Base-by-base conservation (phyloP, 1,284 basidiomycete genomes). In the Wallemia mellicola region DNA sequence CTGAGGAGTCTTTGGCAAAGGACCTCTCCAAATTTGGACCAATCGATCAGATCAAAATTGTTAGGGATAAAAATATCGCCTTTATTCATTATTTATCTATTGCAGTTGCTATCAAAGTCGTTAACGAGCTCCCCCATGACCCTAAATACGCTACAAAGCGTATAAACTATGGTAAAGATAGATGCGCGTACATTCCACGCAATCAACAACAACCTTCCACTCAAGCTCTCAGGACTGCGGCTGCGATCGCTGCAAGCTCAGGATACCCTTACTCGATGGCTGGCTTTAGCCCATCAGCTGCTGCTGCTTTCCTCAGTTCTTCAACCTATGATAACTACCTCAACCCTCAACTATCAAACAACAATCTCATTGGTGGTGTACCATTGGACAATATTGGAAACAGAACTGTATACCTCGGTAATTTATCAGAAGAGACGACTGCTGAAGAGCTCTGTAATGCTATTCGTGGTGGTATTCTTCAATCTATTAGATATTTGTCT, bases 31-130 rank as follows among this genome's bases (percentile, higher is more conserved):
- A 83, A 48, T 95, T 89, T 66, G 89, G 89, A n/a, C 75, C 89
- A 54, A 94, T 95, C 67, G 89, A 95, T 71, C 89, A 94, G 70
- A 87, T 95, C 68, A 95, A 95, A 77, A 92, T 94, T 67, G 89
- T 94, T 48, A 74, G 87, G 62, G 89, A 95, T 74, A 94, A 94
- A 77, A 89, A 91, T 67, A 94, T 94, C 63, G 89, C 87, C 5
- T 95, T 95, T 68, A 85, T 95, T 38, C 89, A 95, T 71, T 95
- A 94, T 75, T 73, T 94, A 66, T 86, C 83, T 70, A 92, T 95
- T 68, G 78, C 82, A 15, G 79, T 83, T 38, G 89, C 89, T 28
- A 91, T 83, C 65, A 92, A 92, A 81, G 86, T 88, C 56, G 88
- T 94, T 56, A 82, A 83, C 65, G 83, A 83, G 3, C 76, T 95